Percentiles rank a stretch among this genome's conserved stretches.
phyloP scores from a whole-genome alignment of 1,284 basidiomycete species.

The Cutaneotrichosporon sp. region DNA sequence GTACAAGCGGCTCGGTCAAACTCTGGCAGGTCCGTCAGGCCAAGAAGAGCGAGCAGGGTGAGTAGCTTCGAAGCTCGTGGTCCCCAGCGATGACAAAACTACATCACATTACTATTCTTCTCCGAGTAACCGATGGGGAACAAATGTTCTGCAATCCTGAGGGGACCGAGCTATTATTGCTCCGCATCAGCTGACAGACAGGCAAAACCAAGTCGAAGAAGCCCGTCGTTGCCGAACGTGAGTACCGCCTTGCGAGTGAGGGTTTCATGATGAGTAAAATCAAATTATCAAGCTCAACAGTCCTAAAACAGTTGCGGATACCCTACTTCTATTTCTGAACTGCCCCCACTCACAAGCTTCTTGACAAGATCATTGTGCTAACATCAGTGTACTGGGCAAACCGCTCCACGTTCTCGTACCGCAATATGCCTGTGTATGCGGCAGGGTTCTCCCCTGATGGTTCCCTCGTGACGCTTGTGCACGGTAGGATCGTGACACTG shows the following conservation, averaged over 20 bases:
- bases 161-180: conserved; percentile 5
- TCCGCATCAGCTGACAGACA: conserved; percentile 12
- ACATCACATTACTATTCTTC: conserved; percentile 46
- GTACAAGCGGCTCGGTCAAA: conserved; percentile 47
- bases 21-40: conserved; percentile 48
- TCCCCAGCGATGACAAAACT: conserved; percentile 39
- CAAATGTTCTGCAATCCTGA: conserved; percentile 50
- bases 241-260: conserved; percentile 23
- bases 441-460: conserved; percentile 79
- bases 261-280: conserved; percentile 43
- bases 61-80: conserved; percentile 16
- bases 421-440: conserved; percentile 61
- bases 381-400: conserved; percentile 68
- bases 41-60: conserved; percentile 43
- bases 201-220: conserved; percentile 37
- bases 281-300: conserved; percentile 50
- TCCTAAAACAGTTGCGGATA: conserved; percentile 46
- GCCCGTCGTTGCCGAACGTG: conserved; percentile 33
- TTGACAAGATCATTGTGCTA: conserved; percentile 19
- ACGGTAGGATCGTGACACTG: conserved; percentile 65
- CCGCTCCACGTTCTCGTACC: conserved; percentile 66
- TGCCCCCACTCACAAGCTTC: conserved; percentile 13
- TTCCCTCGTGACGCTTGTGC: conserved; percentile 73
- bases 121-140: conserved; percentile 37
- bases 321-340: conserved; percentile 49